Base-by-base conservation (phyloP, 805 yeast genomes). In the Metschnikowia shivogae region DNA sequence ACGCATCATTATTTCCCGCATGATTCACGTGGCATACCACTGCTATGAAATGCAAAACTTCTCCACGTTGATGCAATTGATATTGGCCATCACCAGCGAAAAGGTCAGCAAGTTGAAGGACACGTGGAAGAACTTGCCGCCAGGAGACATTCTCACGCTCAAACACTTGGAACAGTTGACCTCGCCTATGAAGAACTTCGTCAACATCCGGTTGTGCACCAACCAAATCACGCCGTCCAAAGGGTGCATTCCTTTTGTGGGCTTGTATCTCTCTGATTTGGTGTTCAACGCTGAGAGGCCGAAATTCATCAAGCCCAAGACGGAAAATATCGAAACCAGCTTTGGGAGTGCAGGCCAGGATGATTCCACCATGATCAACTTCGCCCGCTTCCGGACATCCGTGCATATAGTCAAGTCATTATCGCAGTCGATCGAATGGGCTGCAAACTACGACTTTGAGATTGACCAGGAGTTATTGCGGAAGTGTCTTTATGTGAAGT, bases 231-330 rank as follows among this genome's bases (percentile, higher is more conserved):
- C 74, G 45, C 80, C 84, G 19, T 70, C 83, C 5, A 71, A 70
- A 46, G 98, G 98, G 2, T 82, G 95, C 54, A 81, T 92, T 42
- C 98, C 99, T 19, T 92, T 90, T 61, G 78, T 90, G 43, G 97
- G 95, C 1, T 71, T 92, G 27, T 89, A 88, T 56, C 63, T 92
- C 37, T 82, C 90, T 3, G 98, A 92, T 61, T 71, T 92, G 55
- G 80, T 87, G 0, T 79, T 84, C 57, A 89, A 88, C 61, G 77
- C 83, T 3, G 85, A 82, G 52, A 64, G 82, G 47, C 80, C 84
- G 0, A 73, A 78, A 9, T 67, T 69, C 44, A 62, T 78, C 34
- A 64, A 63, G 45, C 43, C 53, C n/a, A 41, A 42, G 34, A 44
- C 39, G n/a, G 43, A 30, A 6, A 30, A 32, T 6, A 19, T 27